Percentiles rank a stretch among this genome's conserved stretches.
These are phyloP conservation scores for Fraxinus velutina DNA, from an alignment of 305 asterid species.

Conservation along the genomic window DNA sequence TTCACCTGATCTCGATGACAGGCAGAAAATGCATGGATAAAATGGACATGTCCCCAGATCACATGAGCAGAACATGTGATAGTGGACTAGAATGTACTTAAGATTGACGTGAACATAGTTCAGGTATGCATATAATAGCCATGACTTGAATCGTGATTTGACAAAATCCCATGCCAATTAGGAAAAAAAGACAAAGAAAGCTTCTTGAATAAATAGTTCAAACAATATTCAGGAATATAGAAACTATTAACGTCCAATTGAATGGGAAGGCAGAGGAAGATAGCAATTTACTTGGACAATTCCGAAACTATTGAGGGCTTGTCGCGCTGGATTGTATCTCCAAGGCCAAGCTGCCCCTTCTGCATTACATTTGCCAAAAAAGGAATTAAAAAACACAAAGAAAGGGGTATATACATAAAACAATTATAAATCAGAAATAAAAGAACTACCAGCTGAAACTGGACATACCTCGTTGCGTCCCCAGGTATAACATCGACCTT, in stretches of 20 bases:
- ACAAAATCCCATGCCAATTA: background rate
- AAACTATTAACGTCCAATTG: background rate
- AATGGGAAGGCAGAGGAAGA: background rate
- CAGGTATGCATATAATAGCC: background rate
- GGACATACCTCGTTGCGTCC: constrained; percentile 81
- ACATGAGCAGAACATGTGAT: background rate
- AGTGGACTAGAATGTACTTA: background rate
- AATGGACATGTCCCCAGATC: background rate
- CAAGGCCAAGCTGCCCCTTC: constrained; percentile 99
- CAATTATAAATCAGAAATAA: background rate
- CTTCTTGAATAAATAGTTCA: background rate
- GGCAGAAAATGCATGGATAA: background rate
- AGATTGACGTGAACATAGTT: background rate
- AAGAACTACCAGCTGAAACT: background rate
- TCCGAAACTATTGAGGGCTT: constrained; percentile 81
- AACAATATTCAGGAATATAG: constrained; percentile 2
- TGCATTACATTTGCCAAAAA: constrained; percentile 19
- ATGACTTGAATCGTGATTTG: constrained; percentile 1
- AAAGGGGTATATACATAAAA: constrained; percentile 1
- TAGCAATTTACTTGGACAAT: constrained; percentile 56
- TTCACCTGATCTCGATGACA: constrained; percentile 2
- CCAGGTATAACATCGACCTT: constrained; percentile 97
- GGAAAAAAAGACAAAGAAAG: background rate
- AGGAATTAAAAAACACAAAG: background rate
- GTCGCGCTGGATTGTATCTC: constrained; percentile 79